Conservation (phyloP, 768 basidiomycete genomes). For the Hydnomerulius pinastri region DNA sequence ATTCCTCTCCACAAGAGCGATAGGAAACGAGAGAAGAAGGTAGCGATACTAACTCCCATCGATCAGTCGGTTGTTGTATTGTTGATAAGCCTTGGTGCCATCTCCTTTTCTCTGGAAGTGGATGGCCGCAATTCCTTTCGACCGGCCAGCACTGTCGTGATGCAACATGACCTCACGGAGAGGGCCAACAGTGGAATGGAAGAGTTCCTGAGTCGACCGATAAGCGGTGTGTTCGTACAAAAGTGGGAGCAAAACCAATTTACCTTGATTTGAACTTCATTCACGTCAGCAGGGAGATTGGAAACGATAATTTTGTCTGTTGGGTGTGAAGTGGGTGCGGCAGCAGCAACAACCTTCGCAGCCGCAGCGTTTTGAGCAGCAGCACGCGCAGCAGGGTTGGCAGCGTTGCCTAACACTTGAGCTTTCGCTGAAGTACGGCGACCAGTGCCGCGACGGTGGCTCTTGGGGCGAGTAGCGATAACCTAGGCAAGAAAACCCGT, state of each 20-base stretch:
- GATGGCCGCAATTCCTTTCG: constrained; percentile 89
- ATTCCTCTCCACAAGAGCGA: constrained; percentile 23
- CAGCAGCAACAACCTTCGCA: constrained; percentile 41
- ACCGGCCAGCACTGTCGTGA: constrained; percentile 83
- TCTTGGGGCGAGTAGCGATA: constrained; percentile 61
- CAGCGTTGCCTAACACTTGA: constrained; percentile 60
- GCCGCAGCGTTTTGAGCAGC: constrained; percentile 48
- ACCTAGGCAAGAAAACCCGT: constrained; percentile 49
- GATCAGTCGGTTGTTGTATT: constrained; percentile 98
- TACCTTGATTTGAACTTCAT: constrained; percentile 92
- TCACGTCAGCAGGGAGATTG: constrained; percentile 91
- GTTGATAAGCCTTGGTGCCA: constrained; percentile 86
- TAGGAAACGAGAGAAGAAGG: constrained; percentile 40
- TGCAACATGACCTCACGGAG: constrained; percentile 82
- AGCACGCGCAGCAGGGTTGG: constrained; percentile 53
- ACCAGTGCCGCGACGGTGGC: constrained; percentile 42
- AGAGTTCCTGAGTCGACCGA: constrained; percentile 72
- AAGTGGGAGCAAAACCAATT: constrained; percentile 21
- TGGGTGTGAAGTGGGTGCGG: constrained; percentile 38
- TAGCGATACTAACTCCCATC: constrained; percentile 99
- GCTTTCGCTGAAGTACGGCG: constrained; percentile 51
- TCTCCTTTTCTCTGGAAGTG: constrained; percentile 86
- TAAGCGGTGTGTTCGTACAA: not conserved
- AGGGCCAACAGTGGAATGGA: constrained; percentile 86
- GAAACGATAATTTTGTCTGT: constrained; percentile 95